A percentile compares a stretch with the other conserved stretches of the same genome.
Conservation (phyloP, 257 asterid species). For the Solanum ahanhuiri region DNA sequence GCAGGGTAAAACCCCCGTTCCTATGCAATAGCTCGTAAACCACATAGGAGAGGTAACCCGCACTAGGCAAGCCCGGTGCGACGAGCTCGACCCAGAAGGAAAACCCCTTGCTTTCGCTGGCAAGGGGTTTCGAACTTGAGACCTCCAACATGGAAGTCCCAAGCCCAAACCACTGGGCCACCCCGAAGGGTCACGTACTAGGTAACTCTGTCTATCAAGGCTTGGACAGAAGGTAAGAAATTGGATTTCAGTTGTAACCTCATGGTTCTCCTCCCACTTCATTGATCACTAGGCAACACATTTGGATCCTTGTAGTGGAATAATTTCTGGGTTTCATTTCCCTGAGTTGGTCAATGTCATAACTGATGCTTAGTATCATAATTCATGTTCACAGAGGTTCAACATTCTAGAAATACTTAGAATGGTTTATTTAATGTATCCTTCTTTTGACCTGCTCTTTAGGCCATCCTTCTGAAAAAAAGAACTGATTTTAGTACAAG, state of each 20-base stretch:
- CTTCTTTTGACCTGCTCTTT: background rate
- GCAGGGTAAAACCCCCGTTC: no score
- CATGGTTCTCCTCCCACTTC: background rate
- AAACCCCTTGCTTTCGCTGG: no score
- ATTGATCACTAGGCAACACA: background rate
- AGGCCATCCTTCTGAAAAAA: background rate
- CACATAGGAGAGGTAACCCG: no score
- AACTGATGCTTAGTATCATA: background rate
- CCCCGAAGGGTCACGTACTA: no score
- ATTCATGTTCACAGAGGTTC: background rate
- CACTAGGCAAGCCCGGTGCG: no score
- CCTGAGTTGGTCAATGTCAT: background rate
- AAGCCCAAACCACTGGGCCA: no score
- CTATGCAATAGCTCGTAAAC: no score
- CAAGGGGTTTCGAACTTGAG: no score
- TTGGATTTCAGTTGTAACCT: background rate
- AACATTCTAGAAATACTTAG: background rate
- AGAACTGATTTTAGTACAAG: background rate
- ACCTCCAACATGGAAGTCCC: no score
- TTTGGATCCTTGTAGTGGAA: background rate
- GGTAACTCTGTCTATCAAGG: background rate
- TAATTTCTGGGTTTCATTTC: background rate
- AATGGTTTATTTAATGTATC: background rate
- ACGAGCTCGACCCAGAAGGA: no score
- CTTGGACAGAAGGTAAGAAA: background rate